Evolutionary conservation across 352 stramenopile genomes (phyloP).

Genomic region (Elongisporangium prolatum): DNA sequence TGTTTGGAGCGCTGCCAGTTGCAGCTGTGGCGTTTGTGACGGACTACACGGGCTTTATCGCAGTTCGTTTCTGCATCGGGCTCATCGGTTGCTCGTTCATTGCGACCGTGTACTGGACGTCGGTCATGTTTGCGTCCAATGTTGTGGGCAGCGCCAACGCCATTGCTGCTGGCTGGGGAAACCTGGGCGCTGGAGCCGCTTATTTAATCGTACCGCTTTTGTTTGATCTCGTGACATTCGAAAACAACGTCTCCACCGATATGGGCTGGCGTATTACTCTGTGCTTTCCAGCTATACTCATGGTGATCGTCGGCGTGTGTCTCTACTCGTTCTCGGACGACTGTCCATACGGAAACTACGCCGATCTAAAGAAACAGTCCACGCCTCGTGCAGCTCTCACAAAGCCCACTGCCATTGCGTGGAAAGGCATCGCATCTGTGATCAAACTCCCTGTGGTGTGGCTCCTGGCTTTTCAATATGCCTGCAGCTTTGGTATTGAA

Average conservation of each 20-base stretch:
- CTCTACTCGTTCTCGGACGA: constrained; percentile 86
- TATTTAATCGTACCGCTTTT: constrained; percentile 81
- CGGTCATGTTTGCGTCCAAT: constrained; percentile 85
- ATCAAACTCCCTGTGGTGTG: constrained; percentile 57
- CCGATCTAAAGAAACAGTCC: constrained; percentile 18
- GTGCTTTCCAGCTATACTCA: constrained; percentile 84
- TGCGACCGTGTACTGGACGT: constrained; percentile 87
- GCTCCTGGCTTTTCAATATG: constrained; percentile 91
- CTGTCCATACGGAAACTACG: constrained; percentile 84
- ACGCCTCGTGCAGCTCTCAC: constrained; percentile 52
- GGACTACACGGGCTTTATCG: constrained; percentile 51
- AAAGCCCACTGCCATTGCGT: constrained; percentile 68
- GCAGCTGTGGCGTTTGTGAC: constrained; percentile 72
- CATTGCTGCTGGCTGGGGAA: constrained; percentile 89
- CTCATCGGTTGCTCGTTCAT: constrained; percentile 89
- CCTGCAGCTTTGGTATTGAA: constrained; percentile 91
- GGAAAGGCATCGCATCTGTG: too few species aligned
- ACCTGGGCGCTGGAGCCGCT: constrained; percentile 85
- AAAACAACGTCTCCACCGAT: constrained; percentile 29
- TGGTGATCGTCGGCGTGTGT: constrained; percentile 56
- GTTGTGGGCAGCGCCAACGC: constrained; percentile 90
- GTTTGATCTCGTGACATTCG: constrained; percentile 79
- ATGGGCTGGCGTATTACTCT: constrained; percentile 82
- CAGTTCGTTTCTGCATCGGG: constrained; percentile 90
- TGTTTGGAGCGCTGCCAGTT: constrained; percentile 72